Conservation (phyloP, 2,329 filamentous ascomycete species). For the Neonectria faginata region DNA sequence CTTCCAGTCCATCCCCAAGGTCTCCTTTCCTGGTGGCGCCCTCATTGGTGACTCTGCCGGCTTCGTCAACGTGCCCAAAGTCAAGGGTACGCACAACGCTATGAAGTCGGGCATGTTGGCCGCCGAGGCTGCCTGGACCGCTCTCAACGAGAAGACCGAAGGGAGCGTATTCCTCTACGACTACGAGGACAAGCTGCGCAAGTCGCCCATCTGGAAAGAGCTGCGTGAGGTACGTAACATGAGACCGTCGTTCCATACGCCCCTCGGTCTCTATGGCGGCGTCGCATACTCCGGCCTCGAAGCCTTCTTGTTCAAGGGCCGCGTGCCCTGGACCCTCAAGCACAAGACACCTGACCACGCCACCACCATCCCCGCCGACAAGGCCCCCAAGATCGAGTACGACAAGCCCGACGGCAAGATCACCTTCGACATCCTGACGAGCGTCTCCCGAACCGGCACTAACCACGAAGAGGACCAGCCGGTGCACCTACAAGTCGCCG, state of each 20-base stretch:
- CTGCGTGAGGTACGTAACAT: constrained; percentile 97
- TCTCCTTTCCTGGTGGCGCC: constrained; percentile 94
- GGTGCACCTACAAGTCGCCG: constrained; percentile 92
- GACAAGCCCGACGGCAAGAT: constrained; percentile 96
- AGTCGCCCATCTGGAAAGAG: constrained; percentile 92
- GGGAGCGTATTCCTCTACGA: constrained; percentile 91
- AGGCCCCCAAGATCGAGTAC: constrained; percentile 92
- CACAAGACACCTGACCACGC: constrained; percentile 83
- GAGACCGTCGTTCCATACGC: constrained; percentile 91
- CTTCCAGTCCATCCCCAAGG: constrained; percentile 97
- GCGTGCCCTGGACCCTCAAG: constrained; percentile 90
- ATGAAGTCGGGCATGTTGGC: constrained; percentile 98
- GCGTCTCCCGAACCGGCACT: constrained; percentile 92
- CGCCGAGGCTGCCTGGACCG: constrained; percentile 87
- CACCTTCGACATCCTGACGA: constrained; percentile 95
- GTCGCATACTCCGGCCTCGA: constrained; percentile 94
- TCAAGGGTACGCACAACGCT: constrained; percentile 97
- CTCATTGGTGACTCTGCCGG: constrained; percentile 96
- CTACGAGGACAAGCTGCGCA: constrained; percentile 89
- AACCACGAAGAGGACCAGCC: constrained; percentile 99
- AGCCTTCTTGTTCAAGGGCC: constrained; percentile 87
- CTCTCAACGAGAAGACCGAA: constrained; percentile 67
- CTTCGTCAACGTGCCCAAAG: constrained; percentile 97
- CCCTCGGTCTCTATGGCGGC: constrained; percentile 89
- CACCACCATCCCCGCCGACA: constrained; percentile 82